These are phyloP conservation scores for Neurospora sp. DNA, from an alignment of 495 filamentous ascomycete genomes.

Conservation along the genomic window DNA sequence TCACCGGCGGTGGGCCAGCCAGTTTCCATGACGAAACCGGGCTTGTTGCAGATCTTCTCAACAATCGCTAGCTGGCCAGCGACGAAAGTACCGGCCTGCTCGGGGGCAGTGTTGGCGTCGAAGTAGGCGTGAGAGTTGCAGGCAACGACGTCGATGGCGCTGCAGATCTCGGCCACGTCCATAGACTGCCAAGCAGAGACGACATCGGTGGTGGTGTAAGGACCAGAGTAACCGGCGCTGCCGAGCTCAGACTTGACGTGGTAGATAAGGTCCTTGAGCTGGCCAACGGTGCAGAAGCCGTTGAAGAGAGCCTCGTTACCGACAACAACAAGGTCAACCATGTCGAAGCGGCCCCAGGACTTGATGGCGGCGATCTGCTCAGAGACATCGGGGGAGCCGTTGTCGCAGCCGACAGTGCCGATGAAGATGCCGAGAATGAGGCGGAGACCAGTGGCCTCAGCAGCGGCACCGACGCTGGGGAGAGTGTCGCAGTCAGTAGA, in stretches of 20 bases:
- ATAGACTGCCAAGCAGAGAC: conserved; percentile 55
- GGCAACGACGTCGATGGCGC: conserved; percentile 64
- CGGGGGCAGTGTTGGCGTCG: conserved; percentile 54
- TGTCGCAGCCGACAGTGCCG: conserved; percentile 46
- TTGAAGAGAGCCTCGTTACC: conserved; percentile 86
- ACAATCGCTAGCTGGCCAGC: conserved; percentile 54
- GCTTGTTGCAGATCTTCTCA: conserved; percentile 55
- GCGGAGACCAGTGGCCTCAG: conserved; percentile 50
- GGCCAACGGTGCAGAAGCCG: conserved; percentile 46
- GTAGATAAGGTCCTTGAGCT: conserved; percentile 61
- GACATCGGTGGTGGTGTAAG: conserved; percentile 79
- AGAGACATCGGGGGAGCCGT: conserved; percentile 38
- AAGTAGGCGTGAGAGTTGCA: conserved; percentile 92
- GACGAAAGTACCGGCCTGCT: conserved; percentile 65
- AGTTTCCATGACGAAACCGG: conserved; percentile 72
- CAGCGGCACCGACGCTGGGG: conserved; percentile 58
- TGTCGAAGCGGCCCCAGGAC: conserved; percentile 62
- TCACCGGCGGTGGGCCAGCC: conserved; percentile 74
- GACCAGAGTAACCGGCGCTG: conserved; percentile 65
- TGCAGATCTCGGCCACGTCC: conserved; percentile 53
- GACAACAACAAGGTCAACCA: conserved; percentile 70
- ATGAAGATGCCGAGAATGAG: conserved; percentile 85
- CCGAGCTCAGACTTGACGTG: conserved; percentile 43
- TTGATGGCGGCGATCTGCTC: conserved; percentile 65
- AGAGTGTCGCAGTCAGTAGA: conserved; percentile 82